Evolutionary conservation across 2,329 filamentous ascomycete genomes (phyloP), one percentile per base, ranked within the genome.

Genomic region (Colletotrichum sp.): DNA sequence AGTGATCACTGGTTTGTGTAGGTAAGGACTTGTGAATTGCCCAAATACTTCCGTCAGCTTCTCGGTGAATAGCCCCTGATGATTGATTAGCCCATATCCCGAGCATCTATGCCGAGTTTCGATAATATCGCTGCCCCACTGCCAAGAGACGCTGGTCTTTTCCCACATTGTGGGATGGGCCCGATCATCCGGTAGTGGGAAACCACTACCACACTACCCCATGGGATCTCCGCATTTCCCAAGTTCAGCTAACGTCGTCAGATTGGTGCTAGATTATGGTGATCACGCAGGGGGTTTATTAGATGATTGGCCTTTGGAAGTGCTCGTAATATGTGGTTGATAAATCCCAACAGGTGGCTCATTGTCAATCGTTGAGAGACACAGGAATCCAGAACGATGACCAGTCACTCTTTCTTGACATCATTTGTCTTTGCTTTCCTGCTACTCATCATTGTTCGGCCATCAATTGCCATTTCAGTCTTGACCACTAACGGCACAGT

Each of bases 301-400:
- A 52, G 44, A 21, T 21, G 44, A 0, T 52, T 52, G 10, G 44
- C 6, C 2, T 13, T 52, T 13, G 0, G 44, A 52, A 21, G 12
- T 21, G 10, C 6, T 12, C 10, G n/a, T 52, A 52, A 52, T 21
- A 52, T 52, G 44, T 52, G 44, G n/a, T 0, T 13, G 44, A 52
- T 24, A 21, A 21, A 52, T 5, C 10, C 10, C 6, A 13, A 52
- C 44, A 52, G 10, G 44, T 1, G n/a, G 10, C 44, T 52, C 10
- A 13, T 5, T 52, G n/a, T 52, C 10, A 21, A 8, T 52, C 44
- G 10, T 21, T 52, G n/a, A 52, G 44, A 52, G 10, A 52, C n/a
- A 2, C n/a, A 21, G 6, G 3, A 52, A 24, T 24, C 12, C 1
- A 52, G 0, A 21, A 52, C 0, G 44, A 21, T 13, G 10, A 4